Conservation (phyloP, 1,284 basidiomycete species). For the Naganishia liquefaciens region DNA sequence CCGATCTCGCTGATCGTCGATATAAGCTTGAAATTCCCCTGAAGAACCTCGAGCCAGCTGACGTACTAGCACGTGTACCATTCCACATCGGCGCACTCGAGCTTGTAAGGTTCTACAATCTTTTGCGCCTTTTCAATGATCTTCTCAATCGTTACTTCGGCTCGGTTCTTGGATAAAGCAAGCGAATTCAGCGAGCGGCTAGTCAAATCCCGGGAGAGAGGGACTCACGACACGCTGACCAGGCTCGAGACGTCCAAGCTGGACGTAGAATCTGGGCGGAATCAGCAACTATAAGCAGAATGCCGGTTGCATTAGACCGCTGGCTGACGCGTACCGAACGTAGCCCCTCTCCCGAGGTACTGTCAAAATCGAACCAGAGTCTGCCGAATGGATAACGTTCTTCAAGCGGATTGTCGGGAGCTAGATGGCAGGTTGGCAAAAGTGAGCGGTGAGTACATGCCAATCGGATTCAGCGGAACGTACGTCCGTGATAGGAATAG, state of each 20-base stretch:
- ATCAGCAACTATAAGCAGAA: too few species aligned
- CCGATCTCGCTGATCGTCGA: slow-evolving; percentile 57
- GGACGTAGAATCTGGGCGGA: slow-evolving; percentile 35
- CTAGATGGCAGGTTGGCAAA: slow-evolving; percentile 30
- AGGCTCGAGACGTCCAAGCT: slow-evolving; percentile 35
- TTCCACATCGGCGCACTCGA: slow-evolving; percentile 64
- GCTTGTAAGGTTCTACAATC: slow-evolving; percentile 67
- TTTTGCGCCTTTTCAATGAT: slow-evolving; percentile 65
- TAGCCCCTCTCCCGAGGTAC: slow-evolving; percentile 46
- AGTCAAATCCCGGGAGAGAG: not conserved
- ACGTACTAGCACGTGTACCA: slow-evolving; percentile 80
- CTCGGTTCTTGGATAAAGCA: slow-evolving; percentile 30
- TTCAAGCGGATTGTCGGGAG: slow-evolving; percentile 42
- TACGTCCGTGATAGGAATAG: slow-evolving; percentile 31
- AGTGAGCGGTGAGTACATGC: not conserved
- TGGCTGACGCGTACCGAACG: slow-evolving; percentile 33
- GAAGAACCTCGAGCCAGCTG: slow-evolving; percentile 21
- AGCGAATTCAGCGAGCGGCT: not conserved
- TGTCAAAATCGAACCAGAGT: slow-evolving; percentile 44
- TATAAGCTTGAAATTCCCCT: not conserved
- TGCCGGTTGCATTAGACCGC: too few species aligned
- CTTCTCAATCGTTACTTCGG: slow-evolving; percentile 58
- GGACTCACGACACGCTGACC: slow-evolving; percentile 35
- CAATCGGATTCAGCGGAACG: not conserved
- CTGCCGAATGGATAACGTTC: slow-evolving; percentile 43